Evolutionary conservation across 345 rosid genomes (phyloP), one percentile per base, ranked within the genome.

Genomic region (Brassica cretica): DNA sequence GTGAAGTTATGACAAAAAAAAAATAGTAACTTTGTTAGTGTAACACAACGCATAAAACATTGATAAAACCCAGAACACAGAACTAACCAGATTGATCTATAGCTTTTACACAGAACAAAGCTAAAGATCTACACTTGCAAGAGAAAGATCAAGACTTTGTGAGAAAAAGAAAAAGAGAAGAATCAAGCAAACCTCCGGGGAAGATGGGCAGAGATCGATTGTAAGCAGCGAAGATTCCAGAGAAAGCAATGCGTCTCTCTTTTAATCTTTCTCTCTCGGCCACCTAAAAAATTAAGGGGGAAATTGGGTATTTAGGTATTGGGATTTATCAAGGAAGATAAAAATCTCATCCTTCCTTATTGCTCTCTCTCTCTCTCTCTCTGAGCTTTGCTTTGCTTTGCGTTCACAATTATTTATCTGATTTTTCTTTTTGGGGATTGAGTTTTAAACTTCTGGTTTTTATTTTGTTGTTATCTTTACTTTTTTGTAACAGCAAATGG

Each of bases 171-270:
- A 19, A 1, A 25, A 3, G 4, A 25, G 3, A 32, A 32, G 5
- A 24, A 11, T 2, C 29, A 18, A 76, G 35, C 68, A 60, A 60
- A 76, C 82, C 82, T 80, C 67, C 55, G 72, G 3, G 55, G 24
- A 80, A 74, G 63, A 75, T 69, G 82, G 75, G 66, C 5, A 30
- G 71, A 79, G 82, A 79, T 79, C 29, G 71, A 79, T 18, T 59
- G 41, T 29, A 33, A 66, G 76, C 29, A 66, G 72, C 55, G 56
- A 72, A 72, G 63, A 78, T 72, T 21, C 67, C 58, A 15, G 6
- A 1, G 14, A 44, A 49, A 71, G 14, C 78, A 79, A 79, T 70
- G 70, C 74, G 74, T 78, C 35, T 73, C 66, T 37, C 10, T 64
- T 59, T 72, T 24, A 10, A 6, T 68, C 66, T 59, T 14, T 21